Base-by-base conservation (phyloP, 495 filamentous ascomycete genomes). In the Penicillium egyptiacum region DNA sequence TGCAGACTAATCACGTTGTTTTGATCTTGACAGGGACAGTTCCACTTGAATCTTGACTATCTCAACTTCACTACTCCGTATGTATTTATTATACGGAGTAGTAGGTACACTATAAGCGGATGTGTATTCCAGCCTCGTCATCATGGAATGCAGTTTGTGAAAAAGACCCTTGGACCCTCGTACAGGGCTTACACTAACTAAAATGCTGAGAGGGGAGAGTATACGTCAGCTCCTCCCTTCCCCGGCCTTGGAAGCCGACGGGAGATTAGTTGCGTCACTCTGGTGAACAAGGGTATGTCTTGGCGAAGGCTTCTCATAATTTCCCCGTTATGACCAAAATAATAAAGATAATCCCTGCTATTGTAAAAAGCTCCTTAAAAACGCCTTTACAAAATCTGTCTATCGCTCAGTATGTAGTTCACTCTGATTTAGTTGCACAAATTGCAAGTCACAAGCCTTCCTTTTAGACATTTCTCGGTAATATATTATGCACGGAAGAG, bases 171-270 rank as follows among this genome's bases (percentile, higher is more conserved):
- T 26, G n/a, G n/a, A 26, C 25, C 55, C 58, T 64, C 48, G 43
- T 58, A 62, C 41, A 57, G 58, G 54, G 35, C 43, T 45, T 45
- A 46, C 28, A 19, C 26, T 48, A 48, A 19, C 26, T 48, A 48
- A 48, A 30, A 31, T 35, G 42, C 46, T 26, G 50, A 58, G 48
- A 33, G 54, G 50, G 58, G 53, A 50, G 44, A 49, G 60, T 39
- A 31, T 66, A 66, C 63, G 63, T 67, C 64, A 64, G 64, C 64
- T 10, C 9, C 56, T 50, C 42, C 57, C 47, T 59, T 40, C 51
- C 56, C 26, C 48, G 53, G 49, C 10, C 45, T 31, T 31, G 45
- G 45, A 31, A 48, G 44, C 20, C 31, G 41, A 53, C 45, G 53
- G 46, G 47, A 43, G 19, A 43, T 43, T 22, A 9, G 25, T 48